Conservation (phyloP, 2,329 filamentous ascomycete genomes). For the Escovopsis weberi region DNA sequence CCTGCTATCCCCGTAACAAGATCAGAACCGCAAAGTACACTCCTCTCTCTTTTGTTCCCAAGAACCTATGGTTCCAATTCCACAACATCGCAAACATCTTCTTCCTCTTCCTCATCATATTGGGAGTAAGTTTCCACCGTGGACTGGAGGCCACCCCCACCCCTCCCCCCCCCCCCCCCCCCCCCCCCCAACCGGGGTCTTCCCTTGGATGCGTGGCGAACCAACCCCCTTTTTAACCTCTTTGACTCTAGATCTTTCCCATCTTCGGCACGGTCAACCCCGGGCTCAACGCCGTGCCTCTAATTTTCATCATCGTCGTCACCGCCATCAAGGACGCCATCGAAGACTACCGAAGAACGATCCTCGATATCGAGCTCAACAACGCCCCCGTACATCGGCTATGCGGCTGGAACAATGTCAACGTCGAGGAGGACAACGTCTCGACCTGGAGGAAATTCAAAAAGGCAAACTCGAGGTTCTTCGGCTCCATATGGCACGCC, state of each 20-base stretch:
- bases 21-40: conserved; percentile 98
- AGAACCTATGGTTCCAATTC: conserved; percentile 96
- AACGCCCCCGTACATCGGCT: conserved; percentile 90
- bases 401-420: conserved; percentile 82
- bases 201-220: not conserved
- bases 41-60: conserved; percentile 83
- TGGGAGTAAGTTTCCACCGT: conserved; percentile 52
- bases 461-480: conserved; percentile 60
- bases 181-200: not conserved
- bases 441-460: conserved; percentile 80
- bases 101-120: conserved; percentile 90
- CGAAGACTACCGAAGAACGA: conserved; percentile 85
- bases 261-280: conserved; percentile 91
- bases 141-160: not conserved
- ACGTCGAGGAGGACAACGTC: conserved; percentile 75
- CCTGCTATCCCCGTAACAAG: conserved; percentile 77
- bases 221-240: conserved; percentile 6
- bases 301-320: conserved; percentile 81
- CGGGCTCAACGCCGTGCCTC: conserved; percentile 73
- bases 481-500: conserved; percentile 37
- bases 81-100: conserved; percentile 98
- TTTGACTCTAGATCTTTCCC: conserved; percentile 60
- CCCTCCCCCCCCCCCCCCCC: not conserved
- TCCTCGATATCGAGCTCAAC: conserved; percentile 86
- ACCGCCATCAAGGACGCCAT: conserved; percentile 91